A percentile compares a stretch with the other conserved stretches of the same genome.
Conservation (phyloP, 306 rosid genomes). For the Glycine tomentella region DNA sequence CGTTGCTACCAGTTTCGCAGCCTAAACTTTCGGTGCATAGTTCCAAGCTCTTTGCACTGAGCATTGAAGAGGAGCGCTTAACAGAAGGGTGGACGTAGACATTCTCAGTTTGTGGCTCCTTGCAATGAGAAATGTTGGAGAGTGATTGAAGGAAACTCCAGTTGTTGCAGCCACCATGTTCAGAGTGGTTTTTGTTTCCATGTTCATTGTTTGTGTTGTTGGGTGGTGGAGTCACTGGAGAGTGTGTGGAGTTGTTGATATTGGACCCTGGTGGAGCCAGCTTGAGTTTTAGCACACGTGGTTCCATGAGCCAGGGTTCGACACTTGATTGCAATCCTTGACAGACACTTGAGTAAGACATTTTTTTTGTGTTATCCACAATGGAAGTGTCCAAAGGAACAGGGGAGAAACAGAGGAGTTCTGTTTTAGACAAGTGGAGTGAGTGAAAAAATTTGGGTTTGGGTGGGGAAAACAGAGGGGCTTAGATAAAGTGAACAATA, state of each 20-base stretch:
- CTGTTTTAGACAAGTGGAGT: neutral
- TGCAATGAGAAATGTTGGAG: constrained; percentile 24
- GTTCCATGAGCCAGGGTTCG: constrained; percentile 45
- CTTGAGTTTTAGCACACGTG: constrained; percentile 50
- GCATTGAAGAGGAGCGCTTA: constrained; percentile 55
- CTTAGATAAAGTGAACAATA: constrained; percentile 22
- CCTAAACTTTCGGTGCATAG: constrained; percentile 87
- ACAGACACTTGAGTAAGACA: constrained; percentile 58
- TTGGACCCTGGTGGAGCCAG: constrained; percentile 49
- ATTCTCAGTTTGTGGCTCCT: constrained; percentile 38
- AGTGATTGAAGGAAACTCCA: constrained; percentile 65
- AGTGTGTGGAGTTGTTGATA: neutral
- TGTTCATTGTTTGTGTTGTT: neutral
- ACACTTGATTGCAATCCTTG: constrained; percentile 62
- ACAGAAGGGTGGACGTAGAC: constrained; percentile 66
- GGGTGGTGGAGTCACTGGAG: neutral
- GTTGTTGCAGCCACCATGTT: constrained; percentile 42
- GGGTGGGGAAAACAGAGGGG: constrained; percentile 30
- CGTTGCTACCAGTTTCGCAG: constrained; percentile 71
- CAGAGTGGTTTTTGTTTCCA: constrained; percentile 17
- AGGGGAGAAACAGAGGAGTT: constrained; percentile 48
- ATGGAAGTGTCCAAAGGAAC: constrained; percentile 14
- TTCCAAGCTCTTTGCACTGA: constrained; percentile 69
- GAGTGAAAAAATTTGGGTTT: constrained; percentile 33
- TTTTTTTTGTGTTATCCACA: constrained; percentile 30